Evolutionary conservation across 148 eudicot species (phyloP), one percentile per base, ranked within the genome.

Genomic region (Vaccinium macrocarpon): DNA sequence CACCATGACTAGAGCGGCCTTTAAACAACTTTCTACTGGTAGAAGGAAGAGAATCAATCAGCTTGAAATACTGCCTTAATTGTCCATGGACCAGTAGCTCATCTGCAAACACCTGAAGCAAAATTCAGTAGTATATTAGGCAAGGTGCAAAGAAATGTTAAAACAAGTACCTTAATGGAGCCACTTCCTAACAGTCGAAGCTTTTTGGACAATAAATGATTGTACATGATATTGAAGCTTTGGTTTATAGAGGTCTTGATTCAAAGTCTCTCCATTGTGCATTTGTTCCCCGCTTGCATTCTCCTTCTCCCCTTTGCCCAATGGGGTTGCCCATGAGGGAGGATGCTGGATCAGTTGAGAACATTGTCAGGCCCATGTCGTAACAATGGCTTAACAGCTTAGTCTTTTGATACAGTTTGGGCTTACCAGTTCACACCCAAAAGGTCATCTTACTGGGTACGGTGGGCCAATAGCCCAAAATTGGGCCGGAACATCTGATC

Each of bases 51-150:
- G 89, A 76, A 83, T 85, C 91, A 23, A 91, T 87, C 82, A 84
- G 70, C 81, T 79, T 86, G 18, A 92, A 84, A 82, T 83, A 88
- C 80, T 89, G 88, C 82, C 89, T 84, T 83, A 93, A 85, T 42
- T 84, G 80, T 82, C 86, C 86, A 83, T 90, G 87, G 29, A 84
- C 82, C 86, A 85, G 84, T 80, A 94, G 88, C 87, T 96, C 99
- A 87, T 94, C 98, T 51, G 91, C 61, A 86, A 92, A 90, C 50
- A 94, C 97, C 99, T 96, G 91, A 25, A 88, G 51, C 78, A 32
- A 76, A 81, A 83, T 84, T 57, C 59, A 18, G 27, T 6, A 77
- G 35, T 80, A 84, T 57, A 55, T 66, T 56, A 14, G 46, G 71
- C 84, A 81, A 79, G 64, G 64, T 85, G 82, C 75, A 64, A 74